phyloP scores from a whole-genome alignment of 2,329 filamentous ascomycete genomes.

The Exophiala spinifera region DNA sequence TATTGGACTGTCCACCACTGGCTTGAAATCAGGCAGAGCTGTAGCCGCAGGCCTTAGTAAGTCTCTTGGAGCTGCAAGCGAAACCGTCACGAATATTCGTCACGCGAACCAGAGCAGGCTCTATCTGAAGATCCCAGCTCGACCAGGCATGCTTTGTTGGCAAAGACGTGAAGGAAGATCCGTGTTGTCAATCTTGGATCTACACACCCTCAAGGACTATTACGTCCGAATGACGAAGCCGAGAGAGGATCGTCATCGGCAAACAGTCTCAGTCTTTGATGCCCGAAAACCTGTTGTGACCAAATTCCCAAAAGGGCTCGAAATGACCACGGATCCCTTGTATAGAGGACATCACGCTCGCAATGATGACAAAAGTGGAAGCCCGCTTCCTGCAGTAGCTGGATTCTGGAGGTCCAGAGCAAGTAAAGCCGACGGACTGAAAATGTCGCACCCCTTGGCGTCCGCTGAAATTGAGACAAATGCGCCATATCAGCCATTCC shows the following conservation, averaged over 20 bases:
- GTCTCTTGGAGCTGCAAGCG: constrained; percentile 48
- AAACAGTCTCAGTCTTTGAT: constrained; percentile 40
- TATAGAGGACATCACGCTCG: constrained; percentile 6
- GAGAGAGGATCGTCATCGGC: constrained; percentile 24
- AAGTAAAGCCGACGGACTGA: constrained; percentile 37
- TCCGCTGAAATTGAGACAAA: constrained; percentile 94
- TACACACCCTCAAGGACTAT: constrained; percentile 37
- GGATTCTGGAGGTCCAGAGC: constrained; percentile 47
- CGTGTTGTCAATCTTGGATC: constrained; percentile 45
- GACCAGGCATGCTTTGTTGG: constrained; percentile 48
- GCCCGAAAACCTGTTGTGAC: constrained; percentile 22
- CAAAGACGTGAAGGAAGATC: constrained; percentile 40
- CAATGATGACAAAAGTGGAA: background rate
- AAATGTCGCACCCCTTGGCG: constrained; percentile 57
- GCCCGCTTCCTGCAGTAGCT: constrained; percentile 2
- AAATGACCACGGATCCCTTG: background rate
- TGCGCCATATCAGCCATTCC: constrained; percentile 92
- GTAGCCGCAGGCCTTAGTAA: constrained; percentile 51
- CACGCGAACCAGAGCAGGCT: constrained; percentile 50
- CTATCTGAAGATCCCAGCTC: constrained; percentile 40
- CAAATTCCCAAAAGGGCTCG: constrained; percentile 18
- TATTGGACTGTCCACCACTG: constrained; percentile 46
- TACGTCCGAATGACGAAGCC: constrained; percentile 30
- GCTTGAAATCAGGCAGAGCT: constrained; percentile 45
- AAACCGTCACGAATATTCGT: constrained; percentile 47